Conservation (phyloP, 768 basidiomycete species). For the Agrocybe pediades region DNA sequence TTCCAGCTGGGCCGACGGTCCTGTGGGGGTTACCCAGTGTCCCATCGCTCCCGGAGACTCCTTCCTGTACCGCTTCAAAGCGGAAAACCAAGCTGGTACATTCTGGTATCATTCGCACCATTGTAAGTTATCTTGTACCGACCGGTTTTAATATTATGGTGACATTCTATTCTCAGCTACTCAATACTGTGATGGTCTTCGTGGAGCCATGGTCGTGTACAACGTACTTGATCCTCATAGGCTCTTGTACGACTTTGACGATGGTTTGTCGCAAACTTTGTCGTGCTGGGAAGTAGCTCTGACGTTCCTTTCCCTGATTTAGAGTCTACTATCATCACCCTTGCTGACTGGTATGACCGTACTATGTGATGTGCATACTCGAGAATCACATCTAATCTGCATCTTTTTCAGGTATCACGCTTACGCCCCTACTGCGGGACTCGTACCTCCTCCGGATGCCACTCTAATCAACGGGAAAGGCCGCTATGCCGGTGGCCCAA, state of each 20-base stretch:
- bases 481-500: conserved; percentile 39
- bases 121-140: conserved; percentile 18
- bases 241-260: conserved; percentile 6
- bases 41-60: conserved; percentile 39
- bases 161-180: conserved; percentile 28
- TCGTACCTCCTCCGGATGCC: conserved; percentile 31
- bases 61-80: conserved; percentile 39
- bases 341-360: conserved; percentile 40
- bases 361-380: neutral
- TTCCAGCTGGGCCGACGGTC: conserved; percentile 41
- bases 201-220: conserved; percentile 13
- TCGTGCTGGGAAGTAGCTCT: neutral
- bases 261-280: conserved; percentile 11
- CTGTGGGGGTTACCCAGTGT: conserved; percentile 39
- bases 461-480: conserved; percentile 53
- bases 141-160: conserved; percentile 17
- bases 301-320: neutral
- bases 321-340: conserved; percentile 45
- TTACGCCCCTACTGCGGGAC: conserved; percentile 26
- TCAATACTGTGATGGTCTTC: conserved; percentile 21
- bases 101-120: conserved; percentile 43
- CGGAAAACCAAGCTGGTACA: conserved; percentile 36
- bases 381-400: neutral
- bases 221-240: conserved; percentile 8
- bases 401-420: conserved; percentile 28